phyloP scores from a whole-genome alignment of 2,329 filamentous ascomycete genomes.

The Fusarium sp. region DNA sequence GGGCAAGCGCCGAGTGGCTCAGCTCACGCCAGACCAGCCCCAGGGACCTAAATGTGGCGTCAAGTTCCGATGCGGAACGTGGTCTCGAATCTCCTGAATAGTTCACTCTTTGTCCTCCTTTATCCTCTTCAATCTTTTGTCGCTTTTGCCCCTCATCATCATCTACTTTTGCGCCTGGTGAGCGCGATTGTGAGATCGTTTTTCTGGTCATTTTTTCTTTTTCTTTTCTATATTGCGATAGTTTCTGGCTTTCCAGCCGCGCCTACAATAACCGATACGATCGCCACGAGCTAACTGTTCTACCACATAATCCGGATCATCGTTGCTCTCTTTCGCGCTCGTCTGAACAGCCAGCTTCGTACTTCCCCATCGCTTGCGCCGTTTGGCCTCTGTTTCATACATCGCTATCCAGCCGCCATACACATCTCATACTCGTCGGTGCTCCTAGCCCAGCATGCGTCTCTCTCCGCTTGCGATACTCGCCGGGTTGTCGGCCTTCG shows the following conservation, averaged over 20 bases:
- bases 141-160: conserved; percentile 32
- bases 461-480: conserved; percentile 62
- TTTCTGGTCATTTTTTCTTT: conserved; percentile 29
- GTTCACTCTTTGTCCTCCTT: conserved; percentile 20
- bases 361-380: conserved; percentile 7
- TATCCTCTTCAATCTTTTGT: conserved; percentile 27
- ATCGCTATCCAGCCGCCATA: background rate
- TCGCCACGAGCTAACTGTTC: conserved; percentile 41
- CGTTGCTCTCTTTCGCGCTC: conserved; percentile 11
- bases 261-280: conserved; percentile 28
- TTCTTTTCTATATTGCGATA: conserved; percentile 31
- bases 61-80: conserved; percentile 40
- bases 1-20: conserved; percentile 40
- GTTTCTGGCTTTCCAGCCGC: conserved; percentile 17
- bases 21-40: background rate
- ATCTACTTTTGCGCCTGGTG: conserved; percentile 38
- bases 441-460: conserved; percentile 51
- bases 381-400: background rate
- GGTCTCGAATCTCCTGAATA: conserved; percentile 47
- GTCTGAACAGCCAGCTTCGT: conserved; percentile 9
- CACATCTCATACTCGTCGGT: conserved; percentile 16
- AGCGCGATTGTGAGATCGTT: conserved; percentile 34
- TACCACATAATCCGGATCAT: conserved; percentile 23
- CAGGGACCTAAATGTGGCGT: conserved; percentile 32
- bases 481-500: conserved; percentile 58